Conservation (phyloP, 2,329 filamentous ascomycete species). For the Monascus ruber region DNA sequence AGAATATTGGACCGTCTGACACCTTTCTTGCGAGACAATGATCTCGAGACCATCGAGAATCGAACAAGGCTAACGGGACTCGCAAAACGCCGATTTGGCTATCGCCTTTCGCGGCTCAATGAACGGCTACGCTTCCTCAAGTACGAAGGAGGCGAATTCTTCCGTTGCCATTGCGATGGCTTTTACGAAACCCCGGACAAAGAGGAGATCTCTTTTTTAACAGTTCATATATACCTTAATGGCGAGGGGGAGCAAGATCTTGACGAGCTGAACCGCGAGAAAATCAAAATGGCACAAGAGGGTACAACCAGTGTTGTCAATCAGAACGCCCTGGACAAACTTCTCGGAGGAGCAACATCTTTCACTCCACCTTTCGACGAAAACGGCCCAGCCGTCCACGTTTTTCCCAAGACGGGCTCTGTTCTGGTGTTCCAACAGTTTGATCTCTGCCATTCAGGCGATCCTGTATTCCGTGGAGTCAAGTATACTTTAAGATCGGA, state of each 20-base stretch:
- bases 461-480: constrained; percentile 41
- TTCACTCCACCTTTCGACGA: constrained; percentile 31
- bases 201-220: constrained; percentile 41
- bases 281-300: constrained; percentile 5
- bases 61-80: constrained; percentile 36
- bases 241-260: constrained; percentile 30
- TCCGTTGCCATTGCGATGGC: constrained; percentile 60
- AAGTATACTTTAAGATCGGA: constrained; percentile 49
- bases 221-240: constrained; percentile 46
- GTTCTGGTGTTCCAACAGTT: constrained; percentile 48
- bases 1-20: constrained; percentile 50
- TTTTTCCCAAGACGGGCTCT: constrained; percentile 41
- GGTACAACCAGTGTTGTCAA: constrained; percentile 2
- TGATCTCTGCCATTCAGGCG: constrained; percentile 41
- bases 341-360: constrained; percentile 45
- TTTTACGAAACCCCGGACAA: constrained; percentile 47
- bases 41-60: constrained; percentile 27
- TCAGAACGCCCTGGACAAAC: constrained; percentile 11
- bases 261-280: constrained; percentile 12
- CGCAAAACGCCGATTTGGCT: constrained; percentile 29
- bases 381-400: constrained; percentile 23
- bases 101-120: constrained; percentile 44
- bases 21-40: constrained; percentile 38
- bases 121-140: constrained; percentile 64
- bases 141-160: constrained; percentile 62